Evolutionary conservation across 352 stramenopile genomes (phyloP).

Genomic region (Phytopythium boreale): DNA sequence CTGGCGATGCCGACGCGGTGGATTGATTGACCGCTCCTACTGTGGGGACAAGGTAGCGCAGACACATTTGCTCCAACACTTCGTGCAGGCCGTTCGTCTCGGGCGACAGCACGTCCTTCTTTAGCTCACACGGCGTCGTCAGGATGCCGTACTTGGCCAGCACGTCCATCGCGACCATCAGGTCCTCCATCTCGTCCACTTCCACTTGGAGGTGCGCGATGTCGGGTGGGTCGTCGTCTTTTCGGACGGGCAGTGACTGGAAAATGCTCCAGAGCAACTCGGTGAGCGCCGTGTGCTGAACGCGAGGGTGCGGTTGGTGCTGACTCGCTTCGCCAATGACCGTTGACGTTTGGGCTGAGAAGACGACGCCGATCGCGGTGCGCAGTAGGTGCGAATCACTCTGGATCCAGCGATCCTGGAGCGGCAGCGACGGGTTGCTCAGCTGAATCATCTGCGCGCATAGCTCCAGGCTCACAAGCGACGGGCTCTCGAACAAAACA

Average conservation of each 20-base stretch:
- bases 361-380: slow-evolving; percentile 57
- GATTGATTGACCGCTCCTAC: neutral
- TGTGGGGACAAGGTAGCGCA: neutral
- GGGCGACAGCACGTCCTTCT: slow-evolving; percentile 8
- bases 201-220: slow-evolving; percentile 63
- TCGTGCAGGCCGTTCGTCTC: slow-evolving; percentile 18
- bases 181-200: slow-evolving; percentile 70
- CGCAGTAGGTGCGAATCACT: slow-evolving; percentile 44
- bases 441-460: slow-evolving; percentile 55
- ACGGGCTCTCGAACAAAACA: slow-evolving; percentile 21
- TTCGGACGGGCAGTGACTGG: slow-evolving; percentile 69
- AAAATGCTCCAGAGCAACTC: slow-evolving; percentile 72
- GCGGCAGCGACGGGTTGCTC: slow-evolving; percentile 53
- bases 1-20: neutral
- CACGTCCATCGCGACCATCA: slow-evolving; percentile 70
- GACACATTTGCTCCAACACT: slow-evolving; percentile 52
- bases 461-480: slow-evolving; percentile 33
- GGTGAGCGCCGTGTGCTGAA: slow-evolving; percentile 26
- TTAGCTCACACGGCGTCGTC: slow-evolving; percentile 26
- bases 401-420: slow-evolving; percentile 56
- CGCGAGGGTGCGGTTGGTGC: neutral
- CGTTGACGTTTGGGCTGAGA: slow-evolving; percentile 19
- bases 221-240: slow-evolving; percentile 41
- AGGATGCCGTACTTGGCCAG: slow-evolving; percentile 54
- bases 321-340: slow-evolving; percentile 11